Percentiles rank a stretch among this genome's conserved stretches.
Evolutionary conservation across 2,329 filamentous ascomycete genomes (phyloP).

Genomic region (Tympanopsis confertula): DNA sequence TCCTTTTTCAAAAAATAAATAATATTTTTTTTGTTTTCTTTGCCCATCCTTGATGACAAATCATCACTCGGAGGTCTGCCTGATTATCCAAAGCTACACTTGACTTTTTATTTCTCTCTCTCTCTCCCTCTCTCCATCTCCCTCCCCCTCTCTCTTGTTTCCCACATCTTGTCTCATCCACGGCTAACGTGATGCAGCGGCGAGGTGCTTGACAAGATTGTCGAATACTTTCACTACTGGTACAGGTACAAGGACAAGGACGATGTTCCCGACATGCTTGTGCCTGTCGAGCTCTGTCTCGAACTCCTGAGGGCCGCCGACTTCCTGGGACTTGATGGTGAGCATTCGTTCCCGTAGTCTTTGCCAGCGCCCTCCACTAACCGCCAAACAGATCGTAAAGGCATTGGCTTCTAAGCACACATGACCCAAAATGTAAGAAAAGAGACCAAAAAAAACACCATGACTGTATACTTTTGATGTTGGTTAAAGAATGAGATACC

Average conservation of each 20-base stretch:
- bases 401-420: conserved; percentile 4
- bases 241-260: conserved; percentile 59
- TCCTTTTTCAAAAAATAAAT: not conserved
- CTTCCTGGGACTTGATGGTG: conserved; percentile 60
- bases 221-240: conserved; percentile 76
- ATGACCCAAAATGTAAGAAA: conserved; percentile 1
- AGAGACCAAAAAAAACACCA: not conserved
- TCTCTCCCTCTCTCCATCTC: too few species aligned
- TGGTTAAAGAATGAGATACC: not conserved
- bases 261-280: conserved; percentile 70
- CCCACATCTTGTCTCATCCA: too few species aligned
- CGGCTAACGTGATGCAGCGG: too few species aligned
- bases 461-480: not conserved
- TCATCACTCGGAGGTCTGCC: too few species aligned
- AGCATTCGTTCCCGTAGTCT: conserved; percentile 10
- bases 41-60: conserved; percentile 2
- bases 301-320: conserved; percentile 70
- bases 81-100: too few species aligned
- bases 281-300: conserved; percentile 66
- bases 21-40: conserved; percentile 2
- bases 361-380: conserved; percentile 6
- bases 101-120: too few species aligned
- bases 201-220: conserved; percentile 66
- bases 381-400: conserved; percentile 4
- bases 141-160: too few species aligned